Evolutionary conservation across 345 rosid species (phyloP).

Genomic region (Turritis glabra): DNA sequence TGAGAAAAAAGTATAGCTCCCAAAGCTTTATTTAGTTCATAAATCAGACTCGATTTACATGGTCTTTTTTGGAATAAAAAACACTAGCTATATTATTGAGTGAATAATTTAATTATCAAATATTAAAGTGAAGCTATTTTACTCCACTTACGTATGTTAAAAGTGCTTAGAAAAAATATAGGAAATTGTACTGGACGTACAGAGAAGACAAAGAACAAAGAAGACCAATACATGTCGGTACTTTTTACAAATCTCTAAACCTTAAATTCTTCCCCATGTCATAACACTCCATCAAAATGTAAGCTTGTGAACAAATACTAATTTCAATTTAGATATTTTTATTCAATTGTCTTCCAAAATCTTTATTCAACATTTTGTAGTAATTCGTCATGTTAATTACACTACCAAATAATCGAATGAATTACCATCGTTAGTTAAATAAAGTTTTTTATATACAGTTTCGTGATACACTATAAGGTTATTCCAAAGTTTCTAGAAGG

Average conservation of each 20-base stretch:
- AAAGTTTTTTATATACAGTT: background rate
- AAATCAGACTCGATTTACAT: background rate
- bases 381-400: background rate
- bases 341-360: background rate
- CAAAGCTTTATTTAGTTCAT: background rate
- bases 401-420: background rate
- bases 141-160: background rate
- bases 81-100: background rate
- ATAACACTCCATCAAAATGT: background rate
- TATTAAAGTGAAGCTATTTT: background rate
- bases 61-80: background rate
- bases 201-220: background rate
- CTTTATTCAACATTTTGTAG: background rate
- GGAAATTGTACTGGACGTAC: background rate
- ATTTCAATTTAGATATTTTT: background rate
- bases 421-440: background rate
- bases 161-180: background rate
- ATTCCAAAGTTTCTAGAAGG: conserved; percentile 1
- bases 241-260: conserved; percentile 9
- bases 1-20: background rate
- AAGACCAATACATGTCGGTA: conserved; percentile 5
- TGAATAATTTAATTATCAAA: background rate
- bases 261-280: conserved; percentile 13
- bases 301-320: background rate
- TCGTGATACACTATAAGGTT: background rate